Percentiles rank a stretch among this genome's conserved stretches.
These are phyloP conservation scores for Hirschfeldia incana DNA, from an alignment of 345 rosid genomes.

Conservation along the genomic window DNA sequence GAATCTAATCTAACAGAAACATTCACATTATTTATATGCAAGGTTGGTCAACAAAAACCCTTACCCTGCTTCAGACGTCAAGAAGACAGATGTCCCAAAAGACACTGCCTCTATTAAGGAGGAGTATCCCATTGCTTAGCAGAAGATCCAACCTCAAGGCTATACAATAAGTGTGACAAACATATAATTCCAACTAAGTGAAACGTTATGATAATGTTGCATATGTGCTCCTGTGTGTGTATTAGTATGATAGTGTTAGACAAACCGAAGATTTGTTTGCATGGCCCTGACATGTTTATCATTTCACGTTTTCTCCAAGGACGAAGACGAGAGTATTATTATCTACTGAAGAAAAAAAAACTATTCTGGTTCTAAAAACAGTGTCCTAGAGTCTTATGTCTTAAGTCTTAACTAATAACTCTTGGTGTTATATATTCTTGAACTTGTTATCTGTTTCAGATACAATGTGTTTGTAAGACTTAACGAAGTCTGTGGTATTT, in stretches of 20 bases:
- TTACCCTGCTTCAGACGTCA: constrained; percentile 50
- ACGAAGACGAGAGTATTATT: background rate
- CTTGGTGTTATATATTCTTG: constrained; percentile 16
- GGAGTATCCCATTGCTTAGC: constrained; percentile 36
- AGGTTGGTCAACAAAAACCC: constrained; percentile 79
- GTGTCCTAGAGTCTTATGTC: background rate
- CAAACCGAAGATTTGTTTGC: background rate
- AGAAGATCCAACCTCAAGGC: constrained; percentile 19
- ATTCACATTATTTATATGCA: constrained; percentile 29
- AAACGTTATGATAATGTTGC: background rate
- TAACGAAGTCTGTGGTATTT: background rate
- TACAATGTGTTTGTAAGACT: background rate
- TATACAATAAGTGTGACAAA: background rate
- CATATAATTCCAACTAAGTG: background rate
- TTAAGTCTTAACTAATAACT: background rate
- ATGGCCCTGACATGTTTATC: constrained; percentile 18
- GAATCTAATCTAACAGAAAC: constrained; percentile 26
- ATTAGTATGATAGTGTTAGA: constrained; percentile 5
- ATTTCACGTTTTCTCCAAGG: background rate
- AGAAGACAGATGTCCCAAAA: constrained; percentile 39
- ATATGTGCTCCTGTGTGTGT: constrained; percentile 17
- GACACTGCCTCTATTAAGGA: constrained; percentile 39
- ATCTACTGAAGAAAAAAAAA: background rate
- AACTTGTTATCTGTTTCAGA: background rate
- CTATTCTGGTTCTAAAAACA: background rate